phyloP scores from a whole-genome alignment of 2,329 filamentous ascomycete species.

The Cadophora sp. region DNA sequence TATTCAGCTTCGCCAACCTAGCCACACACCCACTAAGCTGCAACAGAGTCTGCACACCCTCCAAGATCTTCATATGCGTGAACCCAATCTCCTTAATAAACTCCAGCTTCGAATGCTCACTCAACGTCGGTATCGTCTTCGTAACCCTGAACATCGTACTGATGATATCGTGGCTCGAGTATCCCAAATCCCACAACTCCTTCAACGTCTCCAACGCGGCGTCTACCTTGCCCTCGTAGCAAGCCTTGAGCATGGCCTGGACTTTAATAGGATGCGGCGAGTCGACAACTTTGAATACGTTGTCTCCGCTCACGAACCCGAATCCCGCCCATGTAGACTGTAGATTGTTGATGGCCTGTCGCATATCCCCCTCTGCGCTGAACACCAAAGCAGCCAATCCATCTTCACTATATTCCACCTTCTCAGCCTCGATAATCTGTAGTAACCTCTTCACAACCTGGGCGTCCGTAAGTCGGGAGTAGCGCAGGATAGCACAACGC shows the following conservation, averaged over 20 bases:
- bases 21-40: slow-evolving; percentile 94
- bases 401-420: slow-evolving; percentile 89
- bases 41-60: slow-evolving; percentile 92
- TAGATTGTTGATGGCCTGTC: slow-evolving; percentile 97
- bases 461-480: slow-evolving; percentile 87
- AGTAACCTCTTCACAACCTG: slow-evolving; percentile 90
- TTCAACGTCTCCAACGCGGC: slow-evolving; percentile 83
- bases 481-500: slow-evolving; percentile 93
- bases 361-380: slow-evolving; percentile 97
- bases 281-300: slow-evolving; percentile 97
- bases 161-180: slow-evolving; percentile 99
- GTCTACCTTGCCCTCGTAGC: slow-evolving; percentile 91
- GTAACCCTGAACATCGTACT: slow-evolving; percentile 99
- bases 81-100: slow-evolving; percentile 99
- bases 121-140: slow-evolving; percentile 90
- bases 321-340: slow-evolving; percentile 94
- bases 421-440: slow-evolving; percentile 92
- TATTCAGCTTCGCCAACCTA: slow-evolving; percentile 92
- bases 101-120: slow-evolving; percentile 93
- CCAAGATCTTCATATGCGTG: slow-evolving; percentile 98
- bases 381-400: slow-evolving; percentile 96
- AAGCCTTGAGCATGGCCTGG: slow-evolving; percentile 97
- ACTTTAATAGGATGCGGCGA: slow-evolving; percentile 98
- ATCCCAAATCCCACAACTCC: slow-evolving; percentile 93
- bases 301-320: slow-evolving; percentile 95